phyloP scores from a whole-genome alignment of 768 basidiomycete genomes.

The Amanita rubescens region DNA sequence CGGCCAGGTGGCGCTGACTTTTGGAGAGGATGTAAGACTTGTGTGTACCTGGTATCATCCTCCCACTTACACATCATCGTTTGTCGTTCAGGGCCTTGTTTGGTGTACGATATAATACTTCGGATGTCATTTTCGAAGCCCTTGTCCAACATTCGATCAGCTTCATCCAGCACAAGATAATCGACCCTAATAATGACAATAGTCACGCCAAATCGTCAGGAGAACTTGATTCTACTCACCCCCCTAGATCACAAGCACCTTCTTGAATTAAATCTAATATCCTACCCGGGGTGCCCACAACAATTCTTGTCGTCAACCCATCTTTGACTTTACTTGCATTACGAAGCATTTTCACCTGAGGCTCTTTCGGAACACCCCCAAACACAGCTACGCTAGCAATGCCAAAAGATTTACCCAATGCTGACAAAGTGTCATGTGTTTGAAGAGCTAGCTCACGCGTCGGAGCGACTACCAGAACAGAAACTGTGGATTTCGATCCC shows the following conservation, averaged over 20 bases:
- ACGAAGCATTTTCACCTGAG: slow-evolving; percentile 66
- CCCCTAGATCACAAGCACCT: slow-evolving; percentile 74
- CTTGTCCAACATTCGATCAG: slow-evolving; percentile 91
- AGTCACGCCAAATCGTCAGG: slow-evolving; percentile 1
- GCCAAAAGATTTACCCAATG: slow-evolving; percentile 65
- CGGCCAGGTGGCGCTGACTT: slow-evolving; percentile 98
- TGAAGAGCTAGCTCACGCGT: slow-evolving; percentile 96
- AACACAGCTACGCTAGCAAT: slow-evolving; percentile 84
- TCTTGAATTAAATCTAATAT: slow-evolving; percentile 89
- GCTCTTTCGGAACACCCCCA: slow-evolving; percentile 89
- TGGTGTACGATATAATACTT: slow-evolving; percentile 72
- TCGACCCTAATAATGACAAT: slow-evolving; percentile 52
- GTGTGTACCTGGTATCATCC: not conserved
- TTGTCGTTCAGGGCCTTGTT: slow-evolving; percentile 65
- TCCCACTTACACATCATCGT: slow-evolving; percentile 84
- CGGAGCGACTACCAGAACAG: slow-evolving; percentile 81
- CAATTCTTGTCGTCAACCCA: slow-evolving; percentile 54
- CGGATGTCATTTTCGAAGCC: slow-evolving; percentile 98
- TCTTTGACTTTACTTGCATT: slow-evolving; percentile 43
- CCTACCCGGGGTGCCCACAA: slow-evolving; percentile 94
- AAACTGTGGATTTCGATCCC: slow-evolving; percentile 32
- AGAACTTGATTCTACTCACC: slow-evolving; percentile 33
- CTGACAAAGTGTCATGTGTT: slow-evolving; percentile 77
- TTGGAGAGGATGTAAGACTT: slow-evolving; percentile 1
- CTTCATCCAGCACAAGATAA: slow-evolving; percentile 95